Conservation (phyloP, 2,329 filamentous ascomycete genomes). For the Penicillium sp. region DNA sequence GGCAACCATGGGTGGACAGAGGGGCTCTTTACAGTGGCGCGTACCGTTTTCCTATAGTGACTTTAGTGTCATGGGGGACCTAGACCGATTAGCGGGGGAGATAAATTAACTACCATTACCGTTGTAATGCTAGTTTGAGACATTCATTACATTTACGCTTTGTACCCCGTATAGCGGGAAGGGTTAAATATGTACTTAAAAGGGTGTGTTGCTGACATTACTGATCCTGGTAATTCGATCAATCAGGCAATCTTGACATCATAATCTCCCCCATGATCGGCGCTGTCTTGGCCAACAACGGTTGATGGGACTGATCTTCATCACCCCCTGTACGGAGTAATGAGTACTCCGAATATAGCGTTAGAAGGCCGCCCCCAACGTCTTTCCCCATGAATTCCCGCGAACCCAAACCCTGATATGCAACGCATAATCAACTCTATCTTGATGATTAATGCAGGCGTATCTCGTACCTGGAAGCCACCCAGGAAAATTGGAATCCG, state of each 20-base stretch:
- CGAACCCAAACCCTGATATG: neutral
- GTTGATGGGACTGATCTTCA: neutral
- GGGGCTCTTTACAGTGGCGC: conserved; percentile 1
- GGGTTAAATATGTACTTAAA: neutral
- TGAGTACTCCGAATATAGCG: neutral
- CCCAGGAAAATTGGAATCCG: neutral
- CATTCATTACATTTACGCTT: neutral
- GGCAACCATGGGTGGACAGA: neutral
- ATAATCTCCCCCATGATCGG: neutral
- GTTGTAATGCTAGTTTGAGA: neutral
- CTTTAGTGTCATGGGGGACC: neutral
- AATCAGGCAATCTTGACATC: conserved; percentile 1
- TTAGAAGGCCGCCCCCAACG: neutral
- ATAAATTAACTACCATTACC: neutral
- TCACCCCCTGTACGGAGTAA: neutral
- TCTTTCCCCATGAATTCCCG: neutral
- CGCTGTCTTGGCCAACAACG: neutral
- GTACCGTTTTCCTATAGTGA: neutral
- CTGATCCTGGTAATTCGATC: neutral
- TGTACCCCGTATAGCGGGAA: neutral
- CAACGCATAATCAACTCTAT: neutral
- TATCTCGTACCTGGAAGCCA: neutral
- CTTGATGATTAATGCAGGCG: neutral
- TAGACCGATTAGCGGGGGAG: neutral
- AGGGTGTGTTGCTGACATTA: neutral